phyloP scores from a whole-genome alignment of 495 filamentous ascomycete species.

The Hyaloscypha finlandica region DNA sequence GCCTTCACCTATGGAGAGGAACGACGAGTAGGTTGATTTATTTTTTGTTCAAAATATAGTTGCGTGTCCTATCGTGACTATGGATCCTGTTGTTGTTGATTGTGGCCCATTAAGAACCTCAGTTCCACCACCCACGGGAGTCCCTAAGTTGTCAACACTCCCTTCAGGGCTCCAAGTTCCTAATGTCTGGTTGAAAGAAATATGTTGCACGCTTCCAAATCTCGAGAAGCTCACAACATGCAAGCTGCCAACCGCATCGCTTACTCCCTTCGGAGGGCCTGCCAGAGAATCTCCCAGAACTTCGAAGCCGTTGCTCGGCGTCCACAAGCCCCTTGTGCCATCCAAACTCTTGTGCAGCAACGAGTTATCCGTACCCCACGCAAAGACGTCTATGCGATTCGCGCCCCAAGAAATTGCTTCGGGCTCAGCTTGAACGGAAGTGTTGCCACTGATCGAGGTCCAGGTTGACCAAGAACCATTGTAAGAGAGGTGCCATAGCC shows the following conservation, averaged over 20 bases:
- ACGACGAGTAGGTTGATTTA: too few species aligned
- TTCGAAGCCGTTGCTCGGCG: not conserved
- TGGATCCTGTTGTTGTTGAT: too few species aligned
- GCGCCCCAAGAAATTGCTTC: constrained; percentile 1
- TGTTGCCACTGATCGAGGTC: not conserved
- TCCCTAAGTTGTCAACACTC: not conserved
- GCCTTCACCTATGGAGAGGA: too few species aligned
- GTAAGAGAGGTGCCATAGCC: constrained; percentile 1
- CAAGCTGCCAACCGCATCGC: not conserved
- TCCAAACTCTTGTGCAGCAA: constrained; percentile 3
- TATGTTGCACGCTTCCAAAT: not conserved
- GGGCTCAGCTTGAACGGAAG: constrained; percentile 2
- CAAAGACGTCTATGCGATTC: constrained; percentile 6
- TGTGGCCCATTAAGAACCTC: too few species aligned
- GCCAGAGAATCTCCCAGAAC: not conserved
- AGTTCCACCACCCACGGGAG: not conserved
- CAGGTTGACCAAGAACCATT: not conserved
- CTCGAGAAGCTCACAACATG: not conserved
- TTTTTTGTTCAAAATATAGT: too few species aligned
- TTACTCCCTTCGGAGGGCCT: constrained; percentile 2
- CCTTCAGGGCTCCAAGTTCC: not conserved
- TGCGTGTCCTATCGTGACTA: too few species aligned
- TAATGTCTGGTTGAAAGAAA: not conserved
- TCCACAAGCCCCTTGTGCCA: not conserved
- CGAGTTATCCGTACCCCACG: not conserved